Evolutionary conservation across 768 basidiomycete genomes (phyloP).

Genomic region (Hortiboletus flavorubellus): DNA sequence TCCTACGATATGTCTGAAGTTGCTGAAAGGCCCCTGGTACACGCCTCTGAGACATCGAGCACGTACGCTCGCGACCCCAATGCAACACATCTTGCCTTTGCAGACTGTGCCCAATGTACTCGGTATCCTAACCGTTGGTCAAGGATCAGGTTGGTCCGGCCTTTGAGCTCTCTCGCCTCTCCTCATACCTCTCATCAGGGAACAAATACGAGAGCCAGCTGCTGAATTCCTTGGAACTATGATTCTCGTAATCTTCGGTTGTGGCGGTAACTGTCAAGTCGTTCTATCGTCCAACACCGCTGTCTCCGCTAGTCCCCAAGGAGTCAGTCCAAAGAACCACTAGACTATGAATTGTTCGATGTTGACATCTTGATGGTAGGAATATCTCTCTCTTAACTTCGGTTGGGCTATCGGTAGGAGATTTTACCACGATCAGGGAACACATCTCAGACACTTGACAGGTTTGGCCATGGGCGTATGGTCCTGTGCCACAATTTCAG

Average conservation of each 20-base stretch:
- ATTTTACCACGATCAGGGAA: not conserved
- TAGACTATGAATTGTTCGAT: not conserved
- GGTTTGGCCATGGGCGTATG: constrained; percentile 66
- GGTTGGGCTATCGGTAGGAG: constrained; percentile 33
- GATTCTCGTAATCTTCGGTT: constrained; percentile 58
- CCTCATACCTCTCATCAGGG: constrained; percentile 29
- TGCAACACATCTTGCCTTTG: constrained; percentile 12
- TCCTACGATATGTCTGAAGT: constrained; percentile 21
- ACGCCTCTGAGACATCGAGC: constrained; percentile 21
- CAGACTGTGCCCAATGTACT: constrained; percentile 34
- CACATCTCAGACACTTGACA: constrained; percentile 11
- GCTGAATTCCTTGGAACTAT: constrained; percentile 64
- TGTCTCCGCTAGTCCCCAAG: constrained; percentile 49
- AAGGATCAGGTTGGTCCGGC: constrained; percentile 43
- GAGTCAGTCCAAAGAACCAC: constrained; percentile 40
- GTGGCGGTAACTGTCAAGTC: constrained; percentile 55
- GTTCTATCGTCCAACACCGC: constrained; percentile 44
- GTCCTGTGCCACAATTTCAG: constrained; percentile 63
- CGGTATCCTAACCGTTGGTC: constrained; percentile 52
- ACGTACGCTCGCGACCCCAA: constrained; percentile 7
- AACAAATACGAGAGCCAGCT: constrained; percentile 51
- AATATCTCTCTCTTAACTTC: constrained; percentile 23
- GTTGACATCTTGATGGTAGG: constrained; percentile 15
- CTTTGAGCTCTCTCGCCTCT: not conserved
- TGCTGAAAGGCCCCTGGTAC: constrained; percentile 14